Conservation (phyloP, 345 rosid genomes). For the Carallia brachiata region DNA sequence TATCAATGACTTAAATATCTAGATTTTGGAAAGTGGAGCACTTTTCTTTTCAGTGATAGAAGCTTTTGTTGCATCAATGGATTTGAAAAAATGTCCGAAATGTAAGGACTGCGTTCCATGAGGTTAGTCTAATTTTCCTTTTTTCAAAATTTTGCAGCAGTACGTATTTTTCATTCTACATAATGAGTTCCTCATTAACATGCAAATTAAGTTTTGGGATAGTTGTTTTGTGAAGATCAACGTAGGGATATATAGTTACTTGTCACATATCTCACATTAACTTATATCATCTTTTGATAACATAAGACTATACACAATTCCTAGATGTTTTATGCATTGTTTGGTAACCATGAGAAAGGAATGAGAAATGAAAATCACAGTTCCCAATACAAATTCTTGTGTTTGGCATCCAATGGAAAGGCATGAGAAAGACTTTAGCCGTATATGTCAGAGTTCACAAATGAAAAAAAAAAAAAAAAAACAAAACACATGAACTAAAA, state of each 20-base stretch:
- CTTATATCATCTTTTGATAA: background rate
- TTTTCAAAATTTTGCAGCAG: background rate
- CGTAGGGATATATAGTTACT: too few species aligned
- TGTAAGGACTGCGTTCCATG: slow-evolving; percentile 95
- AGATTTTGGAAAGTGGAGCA: slow-evolving; percentile 99
- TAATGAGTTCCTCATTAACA: background rate
- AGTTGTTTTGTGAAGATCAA: too few species aligned
- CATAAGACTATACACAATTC: too few species aligned
- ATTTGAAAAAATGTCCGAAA: slow-evolving; percentile 98
- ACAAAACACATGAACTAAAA: too few species aligned
- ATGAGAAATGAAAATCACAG: too few species aligned
- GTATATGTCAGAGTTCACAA: too few species aligned
- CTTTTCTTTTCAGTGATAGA: slow-evolving; percentile 85
- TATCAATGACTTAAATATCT: slow-evolving; percentile 33
- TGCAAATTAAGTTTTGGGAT: background rate
- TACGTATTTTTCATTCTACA: background rate
- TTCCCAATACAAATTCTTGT: too few species aligned
- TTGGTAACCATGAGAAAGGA: too few species aligned
- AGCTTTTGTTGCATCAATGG: slow-evolving; percentile 96
- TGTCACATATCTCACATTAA: background rate
- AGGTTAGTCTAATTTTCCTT: slow-evolving; percentile 47
- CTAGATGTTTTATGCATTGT: too few species aligned
- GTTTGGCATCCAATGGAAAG: too few species aligned
- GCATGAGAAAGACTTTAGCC: too few species aligned
- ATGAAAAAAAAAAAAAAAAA: too few species aligned